phyloP scores from a whole-genome alignment of 2,329 filamentous ascomycete species.

The Aspergillus flavus region DNA sequence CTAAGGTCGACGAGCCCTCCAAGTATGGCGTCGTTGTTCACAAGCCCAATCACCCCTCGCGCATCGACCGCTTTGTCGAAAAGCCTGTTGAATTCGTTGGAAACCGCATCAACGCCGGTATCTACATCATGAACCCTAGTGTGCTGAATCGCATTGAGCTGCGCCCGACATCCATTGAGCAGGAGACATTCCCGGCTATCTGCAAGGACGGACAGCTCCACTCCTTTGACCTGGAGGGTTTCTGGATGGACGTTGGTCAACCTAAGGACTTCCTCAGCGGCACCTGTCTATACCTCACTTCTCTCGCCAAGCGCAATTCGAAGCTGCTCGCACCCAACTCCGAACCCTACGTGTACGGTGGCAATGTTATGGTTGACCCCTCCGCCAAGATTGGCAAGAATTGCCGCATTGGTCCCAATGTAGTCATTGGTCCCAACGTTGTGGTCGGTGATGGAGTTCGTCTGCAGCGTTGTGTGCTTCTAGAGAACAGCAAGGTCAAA shows the following conservation, averaged over 20 bases:
- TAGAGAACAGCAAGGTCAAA: constrained; percentile 91
- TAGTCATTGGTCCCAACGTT: constrained; percentile 91
- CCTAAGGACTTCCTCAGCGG: constrained; percentile 97
- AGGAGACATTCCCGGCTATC: constrained; percentile 97
- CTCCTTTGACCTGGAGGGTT: constrained; percentile 94
- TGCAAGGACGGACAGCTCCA: constrained; percentile 87
- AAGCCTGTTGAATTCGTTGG: constrained; percentile 98
- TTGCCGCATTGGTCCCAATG: constrained; percentile 96
- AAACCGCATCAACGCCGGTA: constrained; percentile 97
- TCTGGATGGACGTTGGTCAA: constrained; percentile 99
- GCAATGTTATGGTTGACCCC: constrained; percentile 94
- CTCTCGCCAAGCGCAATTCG: constrained; percentile 84
- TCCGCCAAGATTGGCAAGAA: constrained; percentile 96
- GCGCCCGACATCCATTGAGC: constrained; percentile 94
- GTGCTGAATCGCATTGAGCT: constrained; percentile 91
- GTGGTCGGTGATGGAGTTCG: constrained; percentile 92
- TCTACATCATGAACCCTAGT: constrained; percentile 95
- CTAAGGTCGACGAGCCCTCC: constrained; percentile 97
- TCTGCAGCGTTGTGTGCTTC: constrained; percentile 87
- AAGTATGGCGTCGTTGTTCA: constrained; percentile 99
- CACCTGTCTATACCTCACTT: constrained; percentile 94
- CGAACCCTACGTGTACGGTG: constrained; percentile 83
- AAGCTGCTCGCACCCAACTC: constrained; percentile 75
- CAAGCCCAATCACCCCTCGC: constrained; percentile 85
- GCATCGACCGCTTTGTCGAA: constrained; percentile 98